phyloP scores from a whole-genome alignment of 352 stramenopile genomes.

The Pythium phragmiticola region DNA sequence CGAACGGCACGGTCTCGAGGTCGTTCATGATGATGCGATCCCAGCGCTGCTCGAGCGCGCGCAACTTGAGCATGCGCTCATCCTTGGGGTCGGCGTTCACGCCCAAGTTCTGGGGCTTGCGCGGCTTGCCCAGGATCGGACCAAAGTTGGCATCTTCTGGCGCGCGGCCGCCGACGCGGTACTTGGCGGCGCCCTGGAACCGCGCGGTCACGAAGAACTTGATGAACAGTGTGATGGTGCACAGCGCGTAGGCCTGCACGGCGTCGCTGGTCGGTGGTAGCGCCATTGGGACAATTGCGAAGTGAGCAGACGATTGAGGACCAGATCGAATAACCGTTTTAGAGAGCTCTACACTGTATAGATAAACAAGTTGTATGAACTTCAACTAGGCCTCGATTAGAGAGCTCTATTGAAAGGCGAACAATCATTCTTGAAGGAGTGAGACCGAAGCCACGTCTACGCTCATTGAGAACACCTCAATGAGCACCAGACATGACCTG shows the following conservation, averaged over 20 bases:
- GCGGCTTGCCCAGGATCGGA: slow-evolving; percentile 10
- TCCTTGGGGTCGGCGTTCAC: slow-evolving; percentile 18
- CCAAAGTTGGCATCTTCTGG: slow-evolving; percentile 31
- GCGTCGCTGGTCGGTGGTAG: slow-evolving; percentile 14
- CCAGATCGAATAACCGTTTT: background rate
- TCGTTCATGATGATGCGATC: slow-evolving; percentile 54
- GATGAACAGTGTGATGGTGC: slow-evolving; percentile 51
- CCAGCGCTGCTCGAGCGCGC: slow-evolving; percentile 26
- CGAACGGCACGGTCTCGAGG: slow-evolving; percentile 60
- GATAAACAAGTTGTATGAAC: background rate
- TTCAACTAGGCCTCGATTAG: background rate
- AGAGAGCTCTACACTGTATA: slow-evolving; percentile 6
- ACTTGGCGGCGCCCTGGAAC: slow-evolving; percentile 42
- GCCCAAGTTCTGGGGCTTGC: slow-evolving; percentile 37
- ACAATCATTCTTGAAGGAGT: no score
- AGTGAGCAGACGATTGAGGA: background rate
- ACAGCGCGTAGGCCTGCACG: slow-evolving; percentile 57
- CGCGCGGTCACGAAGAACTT: slow-evolving; percentile 58
- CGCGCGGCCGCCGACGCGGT: slow-evolving; percentile 30
- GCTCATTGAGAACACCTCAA: no score
- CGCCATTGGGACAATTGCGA: slow-evolving; percentile 14
- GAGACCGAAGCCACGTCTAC: background rate
- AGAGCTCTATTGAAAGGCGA: background rate
- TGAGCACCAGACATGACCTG: no score
- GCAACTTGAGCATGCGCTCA: slow-evolving; percentile 8